phyloP scores from a whole-genome alignment of 2,329 filamentous ascomycete genomes.

The Elsinoe batatas region DNA sequence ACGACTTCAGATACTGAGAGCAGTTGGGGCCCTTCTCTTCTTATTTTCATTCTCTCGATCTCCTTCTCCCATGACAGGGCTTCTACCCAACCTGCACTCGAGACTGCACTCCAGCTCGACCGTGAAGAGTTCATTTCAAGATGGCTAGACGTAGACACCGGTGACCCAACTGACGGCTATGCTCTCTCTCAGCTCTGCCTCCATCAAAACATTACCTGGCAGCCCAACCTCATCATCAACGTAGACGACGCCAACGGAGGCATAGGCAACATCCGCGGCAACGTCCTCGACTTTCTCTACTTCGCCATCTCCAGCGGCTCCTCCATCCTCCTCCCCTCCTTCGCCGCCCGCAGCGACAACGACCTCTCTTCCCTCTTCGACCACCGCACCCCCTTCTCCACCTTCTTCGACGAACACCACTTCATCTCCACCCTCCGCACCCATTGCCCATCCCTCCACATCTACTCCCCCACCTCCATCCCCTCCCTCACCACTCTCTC shows the following conservation, averaged over 20 bases:
- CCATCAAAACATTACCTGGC: slow-evolving; percentile 30
- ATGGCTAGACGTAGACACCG: slow-evolving; percentile 21
- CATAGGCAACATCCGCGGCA: slow-evolving; percentile 37
- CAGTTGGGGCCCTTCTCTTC: not conserved
- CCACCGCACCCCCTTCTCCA: slow-evolving; percentile 18
- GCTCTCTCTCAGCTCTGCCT: slow-evolving; percentile 24
- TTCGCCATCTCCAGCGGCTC: slow-evolving; percentile 41
- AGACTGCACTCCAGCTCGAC: not conserved
- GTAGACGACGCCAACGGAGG: slow-evolving; percentile 37
- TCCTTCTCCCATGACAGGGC: not conserved
- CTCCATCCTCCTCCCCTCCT: slow-evolving; percentile 21
- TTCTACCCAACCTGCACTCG: not conserved
- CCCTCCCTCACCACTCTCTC: slow-evolving; percentile 15
- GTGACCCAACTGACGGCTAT: slow-evolving; percentile 20
- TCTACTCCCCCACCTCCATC: slow-evolving; percentile 19
- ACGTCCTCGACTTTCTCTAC: slow-evolving; percentile 37
- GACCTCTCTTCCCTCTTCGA: slow-evolving; percentile 20
- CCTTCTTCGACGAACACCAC: slow-evolving; percentile 24
- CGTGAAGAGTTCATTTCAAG: slow-evolving; percentile 19
- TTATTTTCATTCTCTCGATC: not conserved
- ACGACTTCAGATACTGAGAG: not conserved
- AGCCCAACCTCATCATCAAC: slow-evolving; percentile 33
- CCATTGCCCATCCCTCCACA: slow-evolving; percentile 21
- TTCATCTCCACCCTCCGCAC: slow-evolving; percentile 19
- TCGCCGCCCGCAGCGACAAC: slow-evolving; percentile 16